Evolutionary conservation across 441 rosid species (phyloP), one percentile per base, ranked within the genome.

Genomic region (Mallotus repandus): DNA sequence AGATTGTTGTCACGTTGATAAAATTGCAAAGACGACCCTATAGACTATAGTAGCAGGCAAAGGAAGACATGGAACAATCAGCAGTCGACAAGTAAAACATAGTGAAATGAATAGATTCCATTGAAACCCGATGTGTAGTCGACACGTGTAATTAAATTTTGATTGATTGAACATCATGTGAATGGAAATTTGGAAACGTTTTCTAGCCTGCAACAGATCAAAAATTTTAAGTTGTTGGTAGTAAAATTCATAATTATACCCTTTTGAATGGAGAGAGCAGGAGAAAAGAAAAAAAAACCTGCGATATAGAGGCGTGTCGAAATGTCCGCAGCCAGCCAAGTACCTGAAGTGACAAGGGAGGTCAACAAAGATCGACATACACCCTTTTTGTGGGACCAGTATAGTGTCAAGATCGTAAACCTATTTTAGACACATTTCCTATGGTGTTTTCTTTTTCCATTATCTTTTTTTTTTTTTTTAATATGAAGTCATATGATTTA

Each of bases 51-150:
- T 4, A 4, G 38, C 4, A 32, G 38, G 38, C 38, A 19, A 8
- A 4, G 7, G 16, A 64, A 21, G 54, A 45, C 35, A 10, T 4
- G 3, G 48, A 43, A n/a, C 9, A 2, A 72, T 14, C 11, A 8
- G 49, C 2, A 43, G 16, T 29, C 32, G 80, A 77, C 81, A 82
- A 81, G 81, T 48, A 12, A 21, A 45, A 25, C 11, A 1, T 16
- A 15, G 45, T 45, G 0, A 7, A 10, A 38, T 15, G 11, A 29
- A 7, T n/a, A 8, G 60, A 72, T 66, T 66, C 41, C 13, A 3
- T 18, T 19, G 9, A 13, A 35, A 9, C 3, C 75, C 62, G 15
- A 57, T 4, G 41, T 48, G 50, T 16, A 53, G 0, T 19, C 13
- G 77, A 80, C 80, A 70, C 75, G 77, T 66, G 72, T 68, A 45